Percentiles rank a stretch among this genome's conserved stretches.
phyloP scores from a whole-genome alignment of 768 basidiomycete species.

The Chalciporus sphaerocephalus region DNA sequence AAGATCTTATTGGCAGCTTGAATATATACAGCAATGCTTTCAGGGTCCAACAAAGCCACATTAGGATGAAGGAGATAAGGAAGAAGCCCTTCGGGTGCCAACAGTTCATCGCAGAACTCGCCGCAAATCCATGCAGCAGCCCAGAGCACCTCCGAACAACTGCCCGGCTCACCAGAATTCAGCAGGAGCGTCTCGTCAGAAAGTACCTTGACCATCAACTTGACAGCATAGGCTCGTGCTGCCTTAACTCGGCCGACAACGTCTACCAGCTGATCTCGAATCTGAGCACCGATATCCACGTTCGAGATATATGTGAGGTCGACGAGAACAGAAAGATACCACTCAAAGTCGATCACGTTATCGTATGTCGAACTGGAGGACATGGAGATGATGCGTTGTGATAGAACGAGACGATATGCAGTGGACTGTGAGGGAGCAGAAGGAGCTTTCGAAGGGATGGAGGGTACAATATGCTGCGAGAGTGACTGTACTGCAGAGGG shows the following conservation, averaged over 20 bases:
- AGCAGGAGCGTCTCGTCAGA: slow-evolving; percentile 71
- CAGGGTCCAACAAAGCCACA: slow-evolving; percentile 52
- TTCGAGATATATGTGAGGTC: slow-evolving; percentile 87
- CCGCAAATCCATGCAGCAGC: slow-evolving; percentile 97
- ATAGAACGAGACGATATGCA: slow-evolving; percentile 80
- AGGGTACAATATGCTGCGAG: slow-evolving; percentile 48
- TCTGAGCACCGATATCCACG: slow-evolving; percentile 70
- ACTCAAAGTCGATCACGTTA: slow-evolving; percentile 90
- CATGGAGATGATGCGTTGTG: slow-evolving; percentile 81
- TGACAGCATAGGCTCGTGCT: slow-evolving; percentile 74
- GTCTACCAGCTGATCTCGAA: slow-evolving; percentile 83
- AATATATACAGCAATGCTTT: slow-evolving; percentile 74
- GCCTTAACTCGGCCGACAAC: slow-evolving; percentile 77
- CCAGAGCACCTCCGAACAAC: slow-evolving; percentile 83
- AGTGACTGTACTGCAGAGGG: slow-evolving; percentile 55
- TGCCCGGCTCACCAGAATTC: slow-evolving; percentile 62
- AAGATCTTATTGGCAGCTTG: slow-evolving; percentile 85
- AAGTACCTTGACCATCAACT: slow-evolving; percentile 76
- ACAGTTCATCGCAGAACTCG: slow-evolving; percentile 83
- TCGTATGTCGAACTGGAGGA: slow-evolving; percentile 81
- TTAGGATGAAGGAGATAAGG: slow-evolving; percentile 63
- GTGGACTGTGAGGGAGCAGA: slow-evolving; percentile 65
- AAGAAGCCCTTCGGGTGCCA: slow-evolving; percentile 70
- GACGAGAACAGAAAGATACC: slow-evolving; percentile 93
- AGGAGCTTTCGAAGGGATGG: slow-evolving; percentile 35